Evolutionary conservation across 2,329 filamentous ascomycete genomes (phyloP), one percentile per base, ranked within the genome.

Genomic region (Talaromyces rugulosus): DNA sequence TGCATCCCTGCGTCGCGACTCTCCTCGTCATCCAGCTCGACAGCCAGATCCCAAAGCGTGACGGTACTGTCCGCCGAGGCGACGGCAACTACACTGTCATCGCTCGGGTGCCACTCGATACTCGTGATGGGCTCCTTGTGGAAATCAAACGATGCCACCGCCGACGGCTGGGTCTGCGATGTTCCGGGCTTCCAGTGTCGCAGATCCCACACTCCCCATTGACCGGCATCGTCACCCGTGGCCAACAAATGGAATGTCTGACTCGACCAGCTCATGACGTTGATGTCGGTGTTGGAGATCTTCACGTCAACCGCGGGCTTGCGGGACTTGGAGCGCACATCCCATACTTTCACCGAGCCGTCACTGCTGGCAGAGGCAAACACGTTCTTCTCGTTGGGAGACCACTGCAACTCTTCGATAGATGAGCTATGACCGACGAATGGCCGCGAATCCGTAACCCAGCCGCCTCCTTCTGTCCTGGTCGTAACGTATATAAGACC

Each of bases 361-460:
- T 99, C 95, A 73, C 89, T 92, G 61, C 92, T 96, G 4, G 91
- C 93, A 0, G 94, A 98, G 0, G 95, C 90, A 72, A 99, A 99
- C 31, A 98, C 95, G 64, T 92, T 93, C 65, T 87, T 87, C 79
- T 99, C 95, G 18, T 88, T 91, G 0, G 95, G 95, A 58, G 91
- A 96, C 95, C 95, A 99, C 77, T 98, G 94, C 30, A 99, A 82
- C 74, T 99, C 95, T 80, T 99, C 95, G 16, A 99, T 87, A 58
- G 90, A 94, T 72, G 88, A 86, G 8, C 84, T 85, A 80, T 99
- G 95, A 57, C 93, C 94, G 27, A 86, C 86, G 78, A 96, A 96
- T 0, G 94, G 82, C 51, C 90, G 85, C 12, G 85, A 90, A 74
- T 97, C 93, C 5, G 92, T 96, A 18, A 91, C 89, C 84, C 92